Conservation (phyloP, 768 basidiomycete species). For the Kwoniella dendrophila region DNA sequence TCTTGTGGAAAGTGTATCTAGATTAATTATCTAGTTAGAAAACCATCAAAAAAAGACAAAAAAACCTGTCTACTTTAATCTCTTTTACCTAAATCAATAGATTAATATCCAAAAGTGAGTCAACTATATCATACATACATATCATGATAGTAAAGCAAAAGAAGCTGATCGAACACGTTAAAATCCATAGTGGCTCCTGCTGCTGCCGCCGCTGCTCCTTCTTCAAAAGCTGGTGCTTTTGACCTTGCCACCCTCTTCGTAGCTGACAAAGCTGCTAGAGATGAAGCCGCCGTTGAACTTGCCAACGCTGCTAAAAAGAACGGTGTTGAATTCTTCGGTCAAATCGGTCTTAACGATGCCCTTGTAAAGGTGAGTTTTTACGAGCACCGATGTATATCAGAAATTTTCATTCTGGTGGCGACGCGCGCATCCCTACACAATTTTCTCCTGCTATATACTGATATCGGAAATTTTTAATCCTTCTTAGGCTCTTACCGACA, state of each 20-base stretch:
- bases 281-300: slow-evolving; percentile 69
- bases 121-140: not conserved
- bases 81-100: slow-evolving; percentile 2
- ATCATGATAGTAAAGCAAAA: not conserved
- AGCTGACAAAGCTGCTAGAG: slow-evolving; percentile 80
- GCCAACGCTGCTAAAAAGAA: slow-evolving; percentile 78
- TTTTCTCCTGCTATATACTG: not conserved
- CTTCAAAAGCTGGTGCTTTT: slow-evolving; percentile 63
- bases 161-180: not conserved
- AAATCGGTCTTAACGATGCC: slow-evolving; percentile 71
- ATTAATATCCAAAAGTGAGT: slow-evolving; percentile 30
- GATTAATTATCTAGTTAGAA: slow-evolving; percentile 2
- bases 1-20: not conserved
- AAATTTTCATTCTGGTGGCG: slow-evolving; percentile 14
- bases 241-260: slow-evolving; percentile 77
- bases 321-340: slow-evolving; percentile 73
- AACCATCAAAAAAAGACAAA: slow-evolving; percentile 13
- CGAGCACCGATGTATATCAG: not conserved
- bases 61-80: slow-evolving; percentile 6
- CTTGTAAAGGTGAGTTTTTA: slow-evolving; percentile 62
- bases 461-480: not conserved
- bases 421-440: slow-evolving; percentile 12
- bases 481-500: slow-evolving; percentile 76
- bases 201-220: slow-evolving; percentile 63
- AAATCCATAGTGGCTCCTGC: slow-evolving; percentile 65